Percentiles rank a stretch among this genome's conserved stretches.
phyloP scores from a whole-genome alignment of 345 rosid species.

The Kernera saxatilis region DNA sequence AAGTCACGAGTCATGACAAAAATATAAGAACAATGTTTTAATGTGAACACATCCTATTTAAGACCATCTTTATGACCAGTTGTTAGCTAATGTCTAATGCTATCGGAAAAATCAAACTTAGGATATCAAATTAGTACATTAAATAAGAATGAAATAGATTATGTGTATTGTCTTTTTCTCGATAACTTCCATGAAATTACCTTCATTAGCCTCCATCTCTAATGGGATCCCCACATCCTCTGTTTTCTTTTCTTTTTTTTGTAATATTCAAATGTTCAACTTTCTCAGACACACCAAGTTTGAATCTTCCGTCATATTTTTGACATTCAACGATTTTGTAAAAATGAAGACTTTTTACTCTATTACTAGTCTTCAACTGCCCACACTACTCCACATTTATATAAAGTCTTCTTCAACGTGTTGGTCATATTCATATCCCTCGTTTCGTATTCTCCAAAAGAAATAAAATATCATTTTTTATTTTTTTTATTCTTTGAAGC shows the following conservation, averaged over 20 bases:
- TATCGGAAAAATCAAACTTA: background rate
- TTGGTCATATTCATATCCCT: conserved; percentile 7
- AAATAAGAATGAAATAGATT: background rate
- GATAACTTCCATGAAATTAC: conserved; percentile 27
- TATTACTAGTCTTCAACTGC: conserved; percentile 19
- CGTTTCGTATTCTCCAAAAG: background rate
- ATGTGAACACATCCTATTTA: background rate
- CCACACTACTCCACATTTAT: conserved; percentile 4
- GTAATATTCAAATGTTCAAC: background rate
- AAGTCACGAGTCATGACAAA: background rate
- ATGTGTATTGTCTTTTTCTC: conserved; percentile 6
- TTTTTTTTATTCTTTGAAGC: conserved; percentile 5
- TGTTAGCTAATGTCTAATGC: background rate
- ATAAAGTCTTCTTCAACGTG: background rate
- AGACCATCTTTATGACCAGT: background rate
- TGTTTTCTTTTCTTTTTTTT: background rate
- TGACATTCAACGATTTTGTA: conserved; percentile 15
- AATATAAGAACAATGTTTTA: background rate
- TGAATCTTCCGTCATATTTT: conserved; percentile 22
- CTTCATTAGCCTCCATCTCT: conserved; percentile 3
- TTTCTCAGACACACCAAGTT: conserved; percentile 29
- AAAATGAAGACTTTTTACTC: conserved; percentile 14
- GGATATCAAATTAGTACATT: background rate
- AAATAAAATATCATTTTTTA: background rate
- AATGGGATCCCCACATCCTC: background rate